Base-by-base conservation (phyloP, 2,329 filamentous ascomycete species). In the Cryphonectria naterciae region DNA sequence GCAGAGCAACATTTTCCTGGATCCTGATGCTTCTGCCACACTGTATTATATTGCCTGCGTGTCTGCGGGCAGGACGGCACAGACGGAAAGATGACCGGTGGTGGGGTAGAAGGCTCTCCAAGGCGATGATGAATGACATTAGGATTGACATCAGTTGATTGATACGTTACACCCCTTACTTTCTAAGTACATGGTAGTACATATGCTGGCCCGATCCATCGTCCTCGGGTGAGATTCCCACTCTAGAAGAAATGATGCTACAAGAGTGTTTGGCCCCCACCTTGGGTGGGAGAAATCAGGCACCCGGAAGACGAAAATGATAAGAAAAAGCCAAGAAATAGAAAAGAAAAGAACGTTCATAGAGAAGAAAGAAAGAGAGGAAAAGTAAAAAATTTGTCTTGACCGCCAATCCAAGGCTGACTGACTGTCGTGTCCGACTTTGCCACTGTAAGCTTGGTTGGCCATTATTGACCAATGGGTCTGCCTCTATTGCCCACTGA, bases 401-500 rank as follows among this genome's bases (percentile, higher is more conserved):
- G 46, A 49, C 46, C 52, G 25, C 52, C 52, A 28, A 28, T n/a
- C n/a, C 4, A 28, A 25, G n/a, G 10, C 52, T 54, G 52, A 54
- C 52, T 28, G 10, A 32, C 28, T 15, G 25, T 54, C 52, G 8
- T 25, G n/a, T 54, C 28, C 46, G n/a, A n/a, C 46, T 10, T n/a
- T 7, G 43, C 46, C 46, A 17, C 52, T 28, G n/a, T 25, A 17
- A 54, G 25, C 46, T n/a, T 49, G 46, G 19, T n/a, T 49, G 46
- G 54, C 25, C 54, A 15, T 19, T 8, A 3, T 35, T 32, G 54
- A 58, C 54, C 54, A 32, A 58, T 58, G 54, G 54, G 54, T 35
- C 54, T 58, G 54, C 54, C 54, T 15, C 13, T 19, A 32, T 58
- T 58, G 54, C 28, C 54, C 25, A 58, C 69, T 70, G 69, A 68